Evolutionary conservation across 2,329 filamentous ascomycete species (phyloP), one percentile per base, ranked within the genome.

Genomic region (Fusarium sulawesiense): DNA sequence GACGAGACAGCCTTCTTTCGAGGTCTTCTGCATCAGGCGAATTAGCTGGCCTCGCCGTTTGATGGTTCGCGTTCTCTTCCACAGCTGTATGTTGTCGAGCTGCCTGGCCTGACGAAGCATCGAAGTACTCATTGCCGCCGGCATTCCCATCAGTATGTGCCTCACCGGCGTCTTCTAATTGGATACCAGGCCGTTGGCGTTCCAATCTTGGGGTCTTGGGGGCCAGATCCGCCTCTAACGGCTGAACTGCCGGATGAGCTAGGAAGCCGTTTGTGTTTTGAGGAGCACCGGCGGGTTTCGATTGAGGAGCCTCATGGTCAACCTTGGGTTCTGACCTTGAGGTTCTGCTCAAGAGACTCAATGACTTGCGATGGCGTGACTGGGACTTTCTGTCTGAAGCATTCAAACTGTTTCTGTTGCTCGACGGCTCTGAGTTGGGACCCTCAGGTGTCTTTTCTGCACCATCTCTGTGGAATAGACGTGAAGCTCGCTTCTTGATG

Each of bases 401-500:
- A 46, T 50, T 60, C 23, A 48, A n/a, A 34, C 32, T 55, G 34
- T 51, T 47, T 20, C 37, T 64, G 20, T 58, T 64, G 20, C 20
- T 30, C 41, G 51, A 16, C 4, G 55, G 14, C 16, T 48, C 37
- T 7, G 64, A 23, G 11, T 37, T 30, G 46, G 51, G 34, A 27
- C 40, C 32, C 5, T 60, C 67, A 23, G 54, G 37, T 20, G 37
- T 29, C 13, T 13, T 25, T 20, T 14, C 29, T 45, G 23, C 21
- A 8, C 29, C 45, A 25, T 29, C 55, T 49, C 54, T 34, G 37
- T 60, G 53, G 12, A 69, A 64, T 21, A 73, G 59, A 20, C 71
- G 71, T 20, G 62, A 70, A 59, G 56, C 56, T 55, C 68, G 47
- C 59, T 64, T 73, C 47, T 62, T 69, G 68, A 73, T 56, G 48